Evolutionary conservation across 495 filamentous ascomycete genomes (phyloP), one percentile per base, ranked within the genome.

Genomic region (Lentithecium fluviatile): DNA sequence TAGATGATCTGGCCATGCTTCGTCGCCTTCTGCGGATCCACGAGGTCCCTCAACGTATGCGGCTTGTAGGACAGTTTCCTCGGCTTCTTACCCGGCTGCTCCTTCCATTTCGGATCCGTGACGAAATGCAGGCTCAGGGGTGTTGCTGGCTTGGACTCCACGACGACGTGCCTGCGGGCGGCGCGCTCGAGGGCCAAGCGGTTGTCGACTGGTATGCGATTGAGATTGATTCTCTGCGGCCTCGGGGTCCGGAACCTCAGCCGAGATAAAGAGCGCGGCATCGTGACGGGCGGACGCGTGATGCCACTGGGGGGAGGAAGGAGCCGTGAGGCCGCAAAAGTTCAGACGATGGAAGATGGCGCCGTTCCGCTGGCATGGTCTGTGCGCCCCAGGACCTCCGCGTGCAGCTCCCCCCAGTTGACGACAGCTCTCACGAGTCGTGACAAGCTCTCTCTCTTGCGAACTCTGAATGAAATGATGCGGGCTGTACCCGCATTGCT

Each of bases 1-100:
- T 83, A 98, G 75, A 98, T 88, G 69, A 88, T 79, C 73, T 71
- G 82, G 21, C 47, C 50, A 38, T 59, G 60, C 23, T 60, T 21
- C 38, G 12, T 42, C 48, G 20, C 7, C 15, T 5, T 23, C 53
- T 45, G 17, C 34, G 54, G 56, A 42, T 49, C 49, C 19, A 38
- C 36, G 2, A 34, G 32, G 51, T 25, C 37, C 20, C 12, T 58
- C 17, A 25, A 7, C 10, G 32, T 45, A 20, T 20, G 19, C 11
- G 36, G 36, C 17, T n/a, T 51, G 42, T 49, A 43, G 40, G 40
- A 3, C 40, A 43, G 15, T 20, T 43, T 43, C 15, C 19, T 20
- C 5, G 15, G 4, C 40, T 43, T 43, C 5, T 43, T 43, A 3
- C 40, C 40, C 13, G 40, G 40, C 4, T 6, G 40, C 19, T 43